A percentile compares a stretch with the other conserved stretches of the same genome.
These are phyloP conservation scores for Tricholoma bakamatsutake DNA, from an alignment of 768 basidiomycete genomes.

Conservation along the genomic window DNA sequence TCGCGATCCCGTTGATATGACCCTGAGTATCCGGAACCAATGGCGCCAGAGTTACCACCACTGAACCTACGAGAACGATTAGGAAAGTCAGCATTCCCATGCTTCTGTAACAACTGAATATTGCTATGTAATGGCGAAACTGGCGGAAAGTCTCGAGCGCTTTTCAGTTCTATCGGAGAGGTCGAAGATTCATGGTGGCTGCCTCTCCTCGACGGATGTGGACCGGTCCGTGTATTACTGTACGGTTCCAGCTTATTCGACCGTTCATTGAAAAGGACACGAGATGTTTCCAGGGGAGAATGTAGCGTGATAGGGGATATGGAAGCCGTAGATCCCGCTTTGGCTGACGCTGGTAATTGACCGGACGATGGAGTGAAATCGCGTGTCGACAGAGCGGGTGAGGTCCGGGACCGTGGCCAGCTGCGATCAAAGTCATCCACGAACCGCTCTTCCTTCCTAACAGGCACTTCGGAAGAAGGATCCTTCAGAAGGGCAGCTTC, in stretches of 20 bases:
- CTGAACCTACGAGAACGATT: conserved; percentile 29
- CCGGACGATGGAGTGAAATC: conserved; percentile 30
- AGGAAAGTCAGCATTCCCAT: conserved; percentile 23
- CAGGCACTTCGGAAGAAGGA: conserved; percentile 32
- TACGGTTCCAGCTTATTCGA: conserved; percentile 88
- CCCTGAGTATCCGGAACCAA: conserved; percentile 17
- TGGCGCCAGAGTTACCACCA: conserved; percentile 21
- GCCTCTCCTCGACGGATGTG: conserved; percentile 38
- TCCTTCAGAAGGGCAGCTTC: conserved; percentile 15
- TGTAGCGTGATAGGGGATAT: conserved; percentile 30
- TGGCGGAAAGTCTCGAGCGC: conserved; percentile 39
- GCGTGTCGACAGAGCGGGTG: conserved; percentile 36
- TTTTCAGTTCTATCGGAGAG: conserved; percentile 35
- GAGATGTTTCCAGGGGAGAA: conserved; percentile 53
- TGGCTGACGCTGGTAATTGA: conserved; percentile 14
- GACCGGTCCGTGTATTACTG: conserved; percentile 40
- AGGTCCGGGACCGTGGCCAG: conserved; percentile 75
- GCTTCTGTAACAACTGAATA: conserved; percentile 61
- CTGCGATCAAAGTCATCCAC: conserved; percentile 94
- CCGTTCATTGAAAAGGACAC: conserved; percentile 92
- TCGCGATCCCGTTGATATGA: conserved; percentile 22
- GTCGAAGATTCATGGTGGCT: conserved; percentile 35
- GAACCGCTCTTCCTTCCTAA: conserved; percentile 84
- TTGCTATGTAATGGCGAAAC: conserved; percentile 21
- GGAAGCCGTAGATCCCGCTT: conserved; percentile 27